phyloP scores from a whole-genome alignment of 176 grass and related monocot genomes.

The Ampelocalamus luodianensis region DNA sequence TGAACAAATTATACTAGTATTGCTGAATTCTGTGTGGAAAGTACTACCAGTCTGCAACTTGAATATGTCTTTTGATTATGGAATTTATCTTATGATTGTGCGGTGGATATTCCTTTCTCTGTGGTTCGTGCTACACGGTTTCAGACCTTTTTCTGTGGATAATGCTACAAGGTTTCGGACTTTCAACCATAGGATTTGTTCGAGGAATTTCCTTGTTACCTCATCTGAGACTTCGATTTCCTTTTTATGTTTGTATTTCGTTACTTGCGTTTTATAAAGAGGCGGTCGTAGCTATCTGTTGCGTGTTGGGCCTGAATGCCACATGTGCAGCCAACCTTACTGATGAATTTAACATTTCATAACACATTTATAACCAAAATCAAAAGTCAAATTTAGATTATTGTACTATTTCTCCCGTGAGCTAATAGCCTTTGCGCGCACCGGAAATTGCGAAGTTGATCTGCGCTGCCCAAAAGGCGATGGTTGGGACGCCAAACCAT shows the following conservation, averaged over 20 bases:
- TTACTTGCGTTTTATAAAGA: not conserved
- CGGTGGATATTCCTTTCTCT: slow-evolving; percentile 1
- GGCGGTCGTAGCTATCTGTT: not conserved
- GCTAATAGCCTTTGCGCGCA: slow-evolving; percentile 23
- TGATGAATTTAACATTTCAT: not conserved
- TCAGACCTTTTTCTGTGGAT: not conserved
- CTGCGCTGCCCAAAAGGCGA: not conserved
- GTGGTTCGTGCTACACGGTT: no score
- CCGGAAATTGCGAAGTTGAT: not conserved
- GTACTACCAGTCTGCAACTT: not conserved
- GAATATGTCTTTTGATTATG: not conserved
- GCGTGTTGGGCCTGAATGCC: not conserved
- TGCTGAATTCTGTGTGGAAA: not conserved
- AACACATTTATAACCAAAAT: slow-evolving; percentile 5
- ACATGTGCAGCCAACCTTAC: no score
- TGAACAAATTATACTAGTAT: not conserved
- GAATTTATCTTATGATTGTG: no score
- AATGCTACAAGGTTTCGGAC: not conserved
- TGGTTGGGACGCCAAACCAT: slow-evolving; percentile 63
- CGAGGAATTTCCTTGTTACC: not conserved
- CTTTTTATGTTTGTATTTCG: not conserved
- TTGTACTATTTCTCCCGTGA: not conserved
- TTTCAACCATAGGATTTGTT: not conserved
- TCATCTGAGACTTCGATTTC: not conserved
- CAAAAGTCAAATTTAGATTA: not conserved